Base-by-base conservation (phyloP, 441 rosid genomes). In the Arabidopsis lyrata region DNA sequence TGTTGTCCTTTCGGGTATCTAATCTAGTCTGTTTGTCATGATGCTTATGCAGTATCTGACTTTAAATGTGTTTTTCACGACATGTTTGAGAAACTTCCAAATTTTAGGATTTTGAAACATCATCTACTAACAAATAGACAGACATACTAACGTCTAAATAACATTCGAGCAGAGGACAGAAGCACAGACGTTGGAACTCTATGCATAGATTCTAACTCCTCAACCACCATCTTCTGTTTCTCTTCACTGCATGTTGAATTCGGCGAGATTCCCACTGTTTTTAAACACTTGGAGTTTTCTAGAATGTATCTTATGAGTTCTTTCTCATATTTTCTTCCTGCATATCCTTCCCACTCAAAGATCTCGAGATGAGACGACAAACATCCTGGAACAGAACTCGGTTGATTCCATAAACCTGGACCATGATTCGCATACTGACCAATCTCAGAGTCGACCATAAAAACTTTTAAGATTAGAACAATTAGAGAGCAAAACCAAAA, bases 401-500 rank as follows among this genome's bases (percentile, higher is more conserved):
- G 66, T 8, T 61, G 35, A 31, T 41, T 41, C 50, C 66, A 61
- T n/a, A 5, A 2, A 61, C 14, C 18, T 24, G 66, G 35, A 2
- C 2, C 24, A 16, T 3, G 11, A 3, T 47, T 2, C 13, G 12
- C 39, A 35, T 0, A 16, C 14, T 5, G 0, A 31, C 15, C 7
- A 27, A 3, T 61, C 20, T 14, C 36, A 5, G 0, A 8, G 3
- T 27, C 18, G 24, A 62, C 52, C 67, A n/a, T 5, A 9, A 62
- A 15, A 5, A n/a, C 24, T 44, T 44, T 27, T 44, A 8, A 62
- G 52, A 10, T 44, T n/a, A 27, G 52, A 31, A 42, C 27, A 62
- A n/a, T 29, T 62, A 27, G 66, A 61, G 66, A 62, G 52, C 1
- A 62, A 62, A 62, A 41, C 66, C 50, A 61, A 16, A 61, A 61